Evolutionary conservation across 2,329 filamentous ascomycete genomes (phyloP), one percentile per base, ranked within the genome.

Genomic region (Diaporthe citri): DNA sequence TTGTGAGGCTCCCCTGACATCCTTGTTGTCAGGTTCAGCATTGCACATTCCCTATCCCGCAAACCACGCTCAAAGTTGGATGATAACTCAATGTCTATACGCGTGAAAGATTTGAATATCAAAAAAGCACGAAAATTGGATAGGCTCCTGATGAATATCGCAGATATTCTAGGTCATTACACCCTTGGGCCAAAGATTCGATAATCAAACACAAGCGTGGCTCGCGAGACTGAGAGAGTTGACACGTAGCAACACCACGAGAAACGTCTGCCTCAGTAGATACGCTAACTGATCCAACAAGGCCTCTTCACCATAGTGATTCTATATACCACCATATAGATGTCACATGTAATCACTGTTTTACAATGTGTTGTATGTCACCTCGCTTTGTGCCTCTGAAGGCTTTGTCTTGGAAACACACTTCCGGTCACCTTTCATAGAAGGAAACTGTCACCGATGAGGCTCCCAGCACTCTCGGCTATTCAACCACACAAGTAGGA

Each of bases 21-120:
- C 17, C 4, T 20, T 43, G 17, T 43, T 43, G 5, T 43, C 15
- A 43, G 13, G 20, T 20, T 2, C 17, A 43, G 41, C 5, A 43
- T 6, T 7, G 0, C 41, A 1, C 0, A 43, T 7, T 20, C 41
- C 1, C 1, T 20, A 17, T 8, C 15, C 20, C 41, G 12, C 15
- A 20, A 20, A 4, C 15, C 17, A 43, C 6, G 6, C 0, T 8
- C 41, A 43, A 43, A 43, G 41, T 6, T 20, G 41, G 41, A 7
- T 3, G 41, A 43, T 17, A 17, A 1, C 41, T 10, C 6, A 17
- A 43, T 20, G 17, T 39, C 10, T 39, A 39, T 0, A 39, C 36
- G 12, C 12, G 12, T 39, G n/a, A 12, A 52, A 52, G 0, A 9
- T 28, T 25, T 25, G 4, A 4, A 15, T 5, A 25, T 25, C 4